A percentile compares a stretch with the other conserved stretches of the same genome.
Evolutionary conservation across 2,329 filamentous ascomycete genomes (phyloP).

Genomic region (Alternaria burnsii): DNA sequence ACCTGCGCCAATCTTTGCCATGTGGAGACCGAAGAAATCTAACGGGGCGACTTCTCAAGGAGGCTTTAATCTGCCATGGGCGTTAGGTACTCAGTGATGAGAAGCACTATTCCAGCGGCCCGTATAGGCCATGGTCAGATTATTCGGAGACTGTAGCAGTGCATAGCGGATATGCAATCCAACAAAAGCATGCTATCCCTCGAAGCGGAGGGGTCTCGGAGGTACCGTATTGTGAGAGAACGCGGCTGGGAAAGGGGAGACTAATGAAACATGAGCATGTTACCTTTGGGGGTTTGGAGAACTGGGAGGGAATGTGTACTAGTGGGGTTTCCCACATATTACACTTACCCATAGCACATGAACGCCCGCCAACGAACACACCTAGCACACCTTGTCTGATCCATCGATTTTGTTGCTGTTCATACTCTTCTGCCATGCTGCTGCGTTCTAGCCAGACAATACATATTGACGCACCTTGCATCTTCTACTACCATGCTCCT

Average conservation of each 20-base stretch:
- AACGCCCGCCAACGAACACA: background rate
- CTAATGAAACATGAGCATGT: background rate
- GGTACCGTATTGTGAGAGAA: background rate
- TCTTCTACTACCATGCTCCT: background rate
- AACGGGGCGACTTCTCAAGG: constrained; percentile 20
- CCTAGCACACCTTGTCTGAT: background rate
- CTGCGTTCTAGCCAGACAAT: background rate
- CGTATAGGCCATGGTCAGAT: background rate
- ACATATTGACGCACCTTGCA: background rate
- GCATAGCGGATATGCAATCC: background rate
- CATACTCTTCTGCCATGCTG: background rate
- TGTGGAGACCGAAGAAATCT: constrained; percentile 46
- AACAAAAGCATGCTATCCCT: background rate
- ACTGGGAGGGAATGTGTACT: background rate
- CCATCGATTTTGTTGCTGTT: background rate
- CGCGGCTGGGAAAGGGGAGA: background rate
- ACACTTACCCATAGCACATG: background rate
- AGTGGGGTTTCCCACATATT: background rate
- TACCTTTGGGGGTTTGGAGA: background rate
- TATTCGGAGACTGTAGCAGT: background rate
- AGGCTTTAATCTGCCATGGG: constrained; percentile 36
- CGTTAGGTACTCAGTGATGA: constrained; percentile 10
- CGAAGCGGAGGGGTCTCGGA: background rate
- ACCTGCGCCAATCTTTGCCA: constrained; percentile 38
- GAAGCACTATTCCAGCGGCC: background rate